Evolutionary conservation across 2,329 filamentous ascomycete genomes (phyloP).

Genomic region (Ascochyta clinopodiicola): DNA sequence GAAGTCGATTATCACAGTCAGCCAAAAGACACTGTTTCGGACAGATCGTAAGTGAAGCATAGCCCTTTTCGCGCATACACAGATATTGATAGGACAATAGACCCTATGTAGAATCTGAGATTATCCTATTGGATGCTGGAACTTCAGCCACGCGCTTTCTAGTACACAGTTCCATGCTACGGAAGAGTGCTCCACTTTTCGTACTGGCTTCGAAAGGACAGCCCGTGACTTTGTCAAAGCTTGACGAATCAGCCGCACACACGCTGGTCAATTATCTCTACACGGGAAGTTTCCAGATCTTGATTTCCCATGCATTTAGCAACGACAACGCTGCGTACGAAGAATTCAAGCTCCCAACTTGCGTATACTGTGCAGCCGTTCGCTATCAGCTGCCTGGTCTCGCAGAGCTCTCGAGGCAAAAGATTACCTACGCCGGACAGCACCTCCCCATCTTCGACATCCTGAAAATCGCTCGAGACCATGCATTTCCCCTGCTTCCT

Average conservation of each 20-base stretch:
- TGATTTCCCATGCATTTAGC: neutral
- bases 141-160: constrained; percentile 25
- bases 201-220: neutral
- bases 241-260: neutral
- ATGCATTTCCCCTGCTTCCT: neutral
- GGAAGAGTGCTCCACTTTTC: constrained; percentile 18
- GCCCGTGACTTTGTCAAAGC: neutral
- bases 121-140: constrained; percentile 26
- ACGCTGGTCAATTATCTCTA: constrained; percentile 9
- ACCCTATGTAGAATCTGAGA: constrained; percentile 1
- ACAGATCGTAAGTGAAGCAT: neutral
- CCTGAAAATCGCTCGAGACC: neutral
- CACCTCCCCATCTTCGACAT: neutral
- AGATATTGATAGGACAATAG: neutral
- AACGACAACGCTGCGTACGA: neutral
- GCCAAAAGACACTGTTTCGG: too few species aligned
- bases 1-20: neutral
- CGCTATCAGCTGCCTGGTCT: constrained; percentile 36
- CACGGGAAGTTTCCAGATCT: neutral
- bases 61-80: neutral
- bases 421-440: constrained; percentile 11
- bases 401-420: constrained; percentile 31
- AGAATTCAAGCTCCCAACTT: constrained; percentile 28
- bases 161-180: constrained; percentile 34
- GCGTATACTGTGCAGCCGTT: constrained; percentile 37